Percentiles rank a stretch among this genome's conserved stretches.
Conservation (phyloP, 2,329 filamentous ascomycete genomes). For the Boeremia exigua region DNA sequence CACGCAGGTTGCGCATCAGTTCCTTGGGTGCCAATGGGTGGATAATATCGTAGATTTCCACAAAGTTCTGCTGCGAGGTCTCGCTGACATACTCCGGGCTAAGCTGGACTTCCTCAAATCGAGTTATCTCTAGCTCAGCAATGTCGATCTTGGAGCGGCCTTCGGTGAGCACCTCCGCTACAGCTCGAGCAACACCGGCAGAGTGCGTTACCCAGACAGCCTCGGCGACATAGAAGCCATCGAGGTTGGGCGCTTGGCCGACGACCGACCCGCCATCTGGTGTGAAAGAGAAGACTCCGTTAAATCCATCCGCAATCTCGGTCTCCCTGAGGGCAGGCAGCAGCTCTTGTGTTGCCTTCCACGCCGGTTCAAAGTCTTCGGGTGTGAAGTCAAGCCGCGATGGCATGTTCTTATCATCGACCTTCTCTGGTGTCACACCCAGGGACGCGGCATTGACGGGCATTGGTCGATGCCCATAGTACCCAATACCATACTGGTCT, state of each 20-base stretch:
- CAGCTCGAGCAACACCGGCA: conserved; percentile 65
- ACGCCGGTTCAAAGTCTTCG: conserved; percentile 66
- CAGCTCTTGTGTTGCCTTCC: conserved; percentile 62
- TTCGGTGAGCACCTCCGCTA: conserved; percentile 64
- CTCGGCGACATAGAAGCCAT: conserved; percentile 69
- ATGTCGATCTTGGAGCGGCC: conserved; percentile 64
- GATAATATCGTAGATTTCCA: conserved; percentile 69
- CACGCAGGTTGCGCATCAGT: conserved; percentile 64
- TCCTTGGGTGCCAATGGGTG: conserved; percentile 65
- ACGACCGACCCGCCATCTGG: conserved; percentile 68
- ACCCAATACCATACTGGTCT: conserved; percentile 67
- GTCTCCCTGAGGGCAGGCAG: conserved; percentile 60
- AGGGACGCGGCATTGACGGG: conserved; percentile 63
- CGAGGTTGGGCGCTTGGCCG: conserved; percentile 63
- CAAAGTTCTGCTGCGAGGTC: conserved; percentile 66
- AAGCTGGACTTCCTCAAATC: conserved; percentile 68
- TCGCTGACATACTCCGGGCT: conserved; percentile 62
- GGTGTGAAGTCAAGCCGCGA: conserved; percentile 66
- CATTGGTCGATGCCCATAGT: conserved; percentile 68
- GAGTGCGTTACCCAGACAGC: conserved; percentile 73
- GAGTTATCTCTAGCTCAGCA: conserved; percentile 64
- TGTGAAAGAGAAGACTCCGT: conserved; percentile 71
- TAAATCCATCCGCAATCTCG: conserved; percentile 66
- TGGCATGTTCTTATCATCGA: conserved; percentile 67
- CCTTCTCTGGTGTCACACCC: conserved; percentile 59